Conservation (phyloP, 495 filamentous ascomycete species). For the Neurospora sp. region DNA sequence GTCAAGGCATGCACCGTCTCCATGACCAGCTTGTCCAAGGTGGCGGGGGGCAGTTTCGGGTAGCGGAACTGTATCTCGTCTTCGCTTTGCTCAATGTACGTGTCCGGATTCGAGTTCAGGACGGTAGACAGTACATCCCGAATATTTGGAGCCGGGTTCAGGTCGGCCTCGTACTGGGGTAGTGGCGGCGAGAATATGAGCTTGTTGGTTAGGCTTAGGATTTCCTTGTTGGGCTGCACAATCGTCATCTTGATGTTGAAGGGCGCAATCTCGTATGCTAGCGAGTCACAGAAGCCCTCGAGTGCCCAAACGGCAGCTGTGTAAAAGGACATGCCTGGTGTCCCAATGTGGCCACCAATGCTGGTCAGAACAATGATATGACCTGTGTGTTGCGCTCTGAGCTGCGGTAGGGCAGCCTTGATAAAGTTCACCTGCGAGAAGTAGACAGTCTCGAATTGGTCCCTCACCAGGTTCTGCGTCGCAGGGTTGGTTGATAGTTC, state of each 20-base stretch:
- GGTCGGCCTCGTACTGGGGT: constrained; percentile 59
- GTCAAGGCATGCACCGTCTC: constrained; percentile 90
- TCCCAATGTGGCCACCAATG: constrained; percentile 86
- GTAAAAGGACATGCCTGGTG: constrained; percentile 82
- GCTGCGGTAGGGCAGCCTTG: constrained; percentile 72
- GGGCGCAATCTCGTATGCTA: constrained; percentile 93
- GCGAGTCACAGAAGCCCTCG: constrained; percentile 94
- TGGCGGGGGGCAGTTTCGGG: constrained; percentile 53
- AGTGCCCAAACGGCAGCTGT: constrained; percentile 90
- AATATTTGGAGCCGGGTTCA: constrained; percentile 69
- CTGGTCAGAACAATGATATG: constrained; percentile 87
- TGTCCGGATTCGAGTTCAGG: constrained; percentile 46
- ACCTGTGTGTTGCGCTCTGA: constrained; percentile 67
- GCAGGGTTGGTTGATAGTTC: constrained; percentile 67
- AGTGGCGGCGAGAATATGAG: constrained; percentile 71
- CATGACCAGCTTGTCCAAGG: constrained; percentile 59
- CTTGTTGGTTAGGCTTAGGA: constrained; percentile 72
- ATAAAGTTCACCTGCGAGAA: constrained; percentile 94
- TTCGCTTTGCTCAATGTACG: constrained; percentile 32
- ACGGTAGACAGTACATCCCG: constrained; percentile 72
- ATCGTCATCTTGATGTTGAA: constrained; percentile 97
- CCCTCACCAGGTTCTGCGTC: constrained; percentile 67
- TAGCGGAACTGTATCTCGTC: constrained; percentile 59
- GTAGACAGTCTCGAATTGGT: constrained; percentile 91
- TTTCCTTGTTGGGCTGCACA: constrained; percentile 78